Conservation (phyloP, 202 grass and related monocot species). For the Carex arenaria region DNA sequence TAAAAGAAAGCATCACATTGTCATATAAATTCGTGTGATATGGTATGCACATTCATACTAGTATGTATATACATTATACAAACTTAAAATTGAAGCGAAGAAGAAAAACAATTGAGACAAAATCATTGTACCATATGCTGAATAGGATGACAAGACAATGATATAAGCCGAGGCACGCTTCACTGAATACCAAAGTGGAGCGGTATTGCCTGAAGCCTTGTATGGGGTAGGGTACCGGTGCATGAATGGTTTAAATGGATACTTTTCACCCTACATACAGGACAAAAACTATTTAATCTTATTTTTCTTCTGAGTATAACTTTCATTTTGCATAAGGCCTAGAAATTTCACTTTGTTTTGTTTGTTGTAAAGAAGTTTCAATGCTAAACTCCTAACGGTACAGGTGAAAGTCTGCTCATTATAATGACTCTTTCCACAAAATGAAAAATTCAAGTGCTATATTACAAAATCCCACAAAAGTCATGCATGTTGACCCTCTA, state of each 20-base stretch:
- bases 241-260: constrained; percentile 45
- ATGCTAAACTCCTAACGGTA: background rate
- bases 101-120: background rate
- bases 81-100: background rate
- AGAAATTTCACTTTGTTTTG: background rate
- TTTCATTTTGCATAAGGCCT: background rate
- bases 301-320: background rate
- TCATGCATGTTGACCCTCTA: background rate
- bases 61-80: background rate
- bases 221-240: constrained; percentile 38
- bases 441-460: background rate
- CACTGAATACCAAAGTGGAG: constrained; percentile 43
- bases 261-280: constrained; percentile 24
- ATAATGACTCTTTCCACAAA: background rate
- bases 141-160: constrained; percentile 46
- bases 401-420: background rate
- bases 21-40: background rate
- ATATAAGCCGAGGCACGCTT: constrained; percentile 39
- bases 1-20: background rate
- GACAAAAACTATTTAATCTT: background rate
- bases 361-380: no score
- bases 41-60: background rate
- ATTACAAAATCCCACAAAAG: background rate
- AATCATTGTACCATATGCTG: constrained; percentile 24
- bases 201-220: constrained; percentile 26